Conservation (phyloP, 2,329 filamentous ascomycete species). For the Hawksworthiomyces lignivorus region DNA sequence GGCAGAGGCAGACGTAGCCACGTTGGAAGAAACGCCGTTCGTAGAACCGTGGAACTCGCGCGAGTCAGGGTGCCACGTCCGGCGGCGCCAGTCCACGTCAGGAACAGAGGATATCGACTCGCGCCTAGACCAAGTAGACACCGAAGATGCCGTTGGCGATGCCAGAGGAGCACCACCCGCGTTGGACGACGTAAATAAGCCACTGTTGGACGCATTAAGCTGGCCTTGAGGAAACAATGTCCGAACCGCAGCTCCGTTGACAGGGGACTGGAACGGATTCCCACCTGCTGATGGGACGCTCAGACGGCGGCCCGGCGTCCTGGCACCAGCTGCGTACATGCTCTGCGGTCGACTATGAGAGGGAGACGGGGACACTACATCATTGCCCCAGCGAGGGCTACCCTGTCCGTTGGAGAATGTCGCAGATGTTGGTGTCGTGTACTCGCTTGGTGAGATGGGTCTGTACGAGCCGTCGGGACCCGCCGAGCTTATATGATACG, state of each 20-base stretch:
- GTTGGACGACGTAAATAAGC: constrained; percentile 47
- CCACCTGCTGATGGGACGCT: constrained; percentile 67
- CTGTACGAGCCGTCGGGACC: constrained; percentile 58
- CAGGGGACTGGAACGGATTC: constrained; percentile 65
- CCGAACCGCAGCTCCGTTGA: constrained; percentile 47
- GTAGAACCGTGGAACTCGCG: constrained; percentile 41
- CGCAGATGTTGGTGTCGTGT: constrained; percentile 75
- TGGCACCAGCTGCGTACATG: constrained; percentile 58
- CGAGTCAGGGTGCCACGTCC: constrained; percentile 86
- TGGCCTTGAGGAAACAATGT: constrained; percentile 46
- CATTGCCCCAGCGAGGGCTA: constrained; percentile 67
- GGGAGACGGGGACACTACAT: constrained; percentile 64
- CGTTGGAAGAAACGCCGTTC: constrained; percentile 13
- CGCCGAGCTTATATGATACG: constrained; percentile 57
- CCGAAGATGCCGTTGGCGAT: constrained; percentile 57
- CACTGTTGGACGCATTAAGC: constrained; percentile 46
- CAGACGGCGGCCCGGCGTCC: constrained; percentile 64
- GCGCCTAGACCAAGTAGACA: constrained; percentile 51
- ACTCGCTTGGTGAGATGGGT: constrained; percentile 62
- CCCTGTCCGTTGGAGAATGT: constrained; percentile 70
- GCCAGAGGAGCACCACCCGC: constrained; percentile 47
- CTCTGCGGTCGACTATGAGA: constrained; percentile 62
- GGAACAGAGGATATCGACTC: constrained; percentile 55
- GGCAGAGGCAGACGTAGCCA: neutral
- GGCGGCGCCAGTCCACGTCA: constrained; percentile 72